phyloP scores from a whole-genome alignment of 352 stramenopile species.

The Globisporangium camurandrum region DNA sequence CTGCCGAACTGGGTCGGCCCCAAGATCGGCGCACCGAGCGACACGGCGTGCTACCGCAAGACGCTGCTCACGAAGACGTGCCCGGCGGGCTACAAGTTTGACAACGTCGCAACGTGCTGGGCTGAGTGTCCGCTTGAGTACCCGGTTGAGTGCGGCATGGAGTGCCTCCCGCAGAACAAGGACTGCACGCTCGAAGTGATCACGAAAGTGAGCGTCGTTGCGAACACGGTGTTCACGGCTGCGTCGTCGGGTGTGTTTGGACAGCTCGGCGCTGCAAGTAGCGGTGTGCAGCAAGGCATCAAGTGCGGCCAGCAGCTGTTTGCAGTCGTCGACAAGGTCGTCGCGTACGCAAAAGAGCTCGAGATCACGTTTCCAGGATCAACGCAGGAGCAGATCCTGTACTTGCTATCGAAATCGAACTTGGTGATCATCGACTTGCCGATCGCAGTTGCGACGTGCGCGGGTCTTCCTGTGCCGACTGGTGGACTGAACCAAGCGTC shows the following conservation, averaged over 20 bases:
- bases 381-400: conserved; percentile 35
- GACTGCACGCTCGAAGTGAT: conserved; percentile 28
- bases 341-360: conserved; percentile 26
- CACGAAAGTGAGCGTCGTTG: neutral
- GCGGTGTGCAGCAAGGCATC: conserved; percentile 28
- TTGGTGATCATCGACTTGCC: conserved; percentile 46
- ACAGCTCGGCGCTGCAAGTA: conserved; percentile 23
- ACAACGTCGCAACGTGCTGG: conserved; percentile 45
- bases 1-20: neutral
- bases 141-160: conserved; percentile 43
- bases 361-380: conserved; percentile 22
- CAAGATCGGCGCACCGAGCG: neutral
- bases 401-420: conserved; percentile 41
- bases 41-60: neutral
- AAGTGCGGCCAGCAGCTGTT: conserved; percentile 36
- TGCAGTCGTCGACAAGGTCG: conserved; percentile 30
- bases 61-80: neutral
- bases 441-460: conserved; percentile 28
- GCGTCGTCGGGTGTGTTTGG: conserved; percentile 5
- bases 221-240: neutral
- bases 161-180: conserved; percentile 54
- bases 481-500: neutral
- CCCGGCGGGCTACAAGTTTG: conserved; percentile 30
- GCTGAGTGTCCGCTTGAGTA: conserved; percentile 47
- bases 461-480: conserved; percentile 15